Conservation (phyloP, 106 monocot species). For the Xerophyta viscosa region DNA sequence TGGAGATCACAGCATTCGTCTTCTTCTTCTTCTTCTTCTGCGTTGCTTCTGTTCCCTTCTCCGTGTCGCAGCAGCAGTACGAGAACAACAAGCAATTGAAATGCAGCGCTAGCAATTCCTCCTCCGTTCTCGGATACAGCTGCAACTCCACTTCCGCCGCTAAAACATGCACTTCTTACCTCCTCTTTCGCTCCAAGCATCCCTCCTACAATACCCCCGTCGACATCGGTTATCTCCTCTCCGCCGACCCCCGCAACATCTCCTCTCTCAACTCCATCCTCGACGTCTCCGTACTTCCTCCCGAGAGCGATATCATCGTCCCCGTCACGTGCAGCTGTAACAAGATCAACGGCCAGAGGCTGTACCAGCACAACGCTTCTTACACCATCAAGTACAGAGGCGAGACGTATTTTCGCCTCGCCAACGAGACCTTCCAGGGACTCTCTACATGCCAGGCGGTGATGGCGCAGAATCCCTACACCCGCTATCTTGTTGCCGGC, state of each 20-base stretch:
- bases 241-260: constrained; percentile 20
- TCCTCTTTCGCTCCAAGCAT: constrained; percentile 59
- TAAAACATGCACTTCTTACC: constrained; percentile 44
- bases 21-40: constrained; percentile 9
- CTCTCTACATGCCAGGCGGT: constrained; percentile 83
- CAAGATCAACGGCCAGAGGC: too few relatives aligned
- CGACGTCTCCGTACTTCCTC: constrained; percentile 19
- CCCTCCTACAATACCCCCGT: constrained; percentile 35
- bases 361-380: constrained; percentile 65
- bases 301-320: constrained; percentile 26
- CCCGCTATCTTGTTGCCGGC: too few relatives aligned
- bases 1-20: too few relatives aligned
- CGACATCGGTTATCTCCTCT: constrained; percentile 51
- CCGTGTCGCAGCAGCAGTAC: constrained; percentile 51
- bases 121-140: constrained; percentile 64
- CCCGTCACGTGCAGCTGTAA: constrained; percentile 26
- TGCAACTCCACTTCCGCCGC: constrained; percentile 41
- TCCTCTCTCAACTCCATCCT: constrained; percentile 37
- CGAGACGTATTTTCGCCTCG: constrained; percentile 47
- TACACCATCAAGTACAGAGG: constrained; percentile 24
- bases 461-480: too few relatives aligned
- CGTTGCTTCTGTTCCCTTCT: not conserved
- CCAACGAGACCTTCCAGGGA: constrained; percentile 83
- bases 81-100: constrained; percentile 26
- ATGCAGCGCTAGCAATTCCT: constrained; percentile 40